These are phyloP conservation scores for Chlorella sp. DNA, from an alignment of 139 green algal genomes.

Conservation along the genomic window DNA sequence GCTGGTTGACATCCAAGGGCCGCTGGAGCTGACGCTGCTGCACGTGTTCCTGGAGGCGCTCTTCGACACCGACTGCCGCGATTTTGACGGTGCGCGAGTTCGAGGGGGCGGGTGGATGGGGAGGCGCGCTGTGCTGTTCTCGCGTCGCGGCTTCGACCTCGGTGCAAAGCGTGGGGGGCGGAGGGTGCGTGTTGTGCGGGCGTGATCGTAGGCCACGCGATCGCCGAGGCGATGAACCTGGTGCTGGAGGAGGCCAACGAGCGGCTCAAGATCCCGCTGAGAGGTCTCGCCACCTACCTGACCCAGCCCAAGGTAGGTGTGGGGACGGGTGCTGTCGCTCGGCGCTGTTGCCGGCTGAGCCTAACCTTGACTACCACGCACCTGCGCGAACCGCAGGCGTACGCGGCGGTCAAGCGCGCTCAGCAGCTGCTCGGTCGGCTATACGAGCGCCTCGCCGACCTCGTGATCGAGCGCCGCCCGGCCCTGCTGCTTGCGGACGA, in stretches of 20 bases:
- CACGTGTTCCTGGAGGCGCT: constrained; percentile 50
- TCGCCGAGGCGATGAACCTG: constrained; percentile 38
- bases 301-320: constrained; percentile 1
- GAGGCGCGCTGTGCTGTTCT: no score
- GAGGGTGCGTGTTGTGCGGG: no score
- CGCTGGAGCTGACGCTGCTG: constrained; percentile 45
- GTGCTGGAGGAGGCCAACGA: constrained; percentile 47
- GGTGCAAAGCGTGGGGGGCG: no score
- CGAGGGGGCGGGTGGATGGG: no score
- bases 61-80: constrained; percentile 23
- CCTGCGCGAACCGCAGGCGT: no score
- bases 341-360: no score
- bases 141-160: no score
- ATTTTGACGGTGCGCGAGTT: no score
- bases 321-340: no score
- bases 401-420: constrained; percentile 7
- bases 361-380: no score
- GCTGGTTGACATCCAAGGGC: constrained; percentile 11
- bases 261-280: constrained; percentile 38
- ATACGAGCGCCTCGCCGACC: constrained; percentile 26
- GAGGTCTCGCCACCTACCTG: constrained; percentile 10
- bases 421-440: constrained; percentile 22
- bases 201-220: constrained; percentile 17
- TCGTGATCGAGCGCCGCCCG: constrained; percentile 10
- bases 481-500: no score